phyloP scores from a whole-genome alignment of 805 yeast species.

The Candida manassasensis region DNA sequence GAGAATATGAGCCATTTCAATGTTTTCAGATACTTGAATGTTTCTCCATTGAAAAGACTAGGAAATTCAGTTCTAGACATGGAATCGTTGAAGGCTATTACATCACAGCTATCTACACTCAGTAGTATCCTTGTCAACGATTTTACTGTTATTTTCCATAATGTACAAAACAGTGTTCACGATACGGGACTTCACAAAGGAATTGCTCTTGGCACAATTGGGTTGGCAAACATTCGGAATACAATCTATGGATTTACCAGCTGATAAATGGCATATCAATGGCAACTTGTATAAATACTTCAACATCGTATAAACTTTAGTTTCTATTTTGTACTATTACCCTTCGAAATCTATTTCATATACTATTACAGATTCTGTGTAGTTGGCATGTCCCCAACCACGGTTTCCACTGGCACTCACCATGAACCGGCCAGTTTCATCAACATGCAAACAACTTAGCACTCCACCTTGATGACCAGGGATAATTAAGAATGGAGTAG shows the following conservation, averaged over 20 bases:
- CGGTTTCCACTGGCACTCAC: conserved; percentile 90
- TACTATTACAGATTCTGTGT: conserved; percentile 74
- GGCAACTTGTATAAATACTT: conserved; percentile 1
- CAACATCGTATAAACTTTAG: not conserved
- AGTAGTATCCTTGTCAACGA: conserved; percentile 10
- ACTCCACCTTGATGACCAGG: conserved; percentile 98
- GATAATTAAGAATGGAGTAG: conserved; percentile 78
- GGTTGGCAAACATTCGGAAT: conserved; percentile 30
- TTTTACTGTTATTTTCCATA: conserved; percentile 11
- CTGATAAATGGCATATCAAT: not conserved
- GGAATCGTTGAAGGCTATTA: conserved; percentile 8
- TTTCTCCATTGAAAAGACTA: conserved; percentile 5
- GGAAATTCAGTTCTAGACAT: conserved; percentile 5
- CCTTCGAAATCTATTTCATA: conserved; percentile 64
- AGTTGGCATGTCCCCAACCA: conserved; percentile 83
- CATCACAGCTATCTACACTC: conserved; percentile 7
- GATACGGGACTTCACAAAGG: conserved; percentile 18
- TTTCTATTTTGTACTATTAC: conserved; percentile 4
- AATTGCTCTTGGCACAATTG: conserved; percentile 24
- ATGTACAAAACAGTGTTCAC: conserved; percentile 9
- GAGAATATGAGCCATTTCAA: conserved; percentile 10
- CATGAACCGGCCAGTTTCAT: conserved; percentile 84
- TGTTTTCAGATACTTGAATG: conserved; percentile 6
- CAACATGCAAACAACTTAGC: conserved; percentile 71
- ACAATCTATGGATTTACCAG: conserved; percentile 20